Evolutionary conservation across 768 basidiomycete genomes (phyloP), one percentile per base, ranked within the genome.

Genomic region (Phanerochaete carnosa): DNA sequence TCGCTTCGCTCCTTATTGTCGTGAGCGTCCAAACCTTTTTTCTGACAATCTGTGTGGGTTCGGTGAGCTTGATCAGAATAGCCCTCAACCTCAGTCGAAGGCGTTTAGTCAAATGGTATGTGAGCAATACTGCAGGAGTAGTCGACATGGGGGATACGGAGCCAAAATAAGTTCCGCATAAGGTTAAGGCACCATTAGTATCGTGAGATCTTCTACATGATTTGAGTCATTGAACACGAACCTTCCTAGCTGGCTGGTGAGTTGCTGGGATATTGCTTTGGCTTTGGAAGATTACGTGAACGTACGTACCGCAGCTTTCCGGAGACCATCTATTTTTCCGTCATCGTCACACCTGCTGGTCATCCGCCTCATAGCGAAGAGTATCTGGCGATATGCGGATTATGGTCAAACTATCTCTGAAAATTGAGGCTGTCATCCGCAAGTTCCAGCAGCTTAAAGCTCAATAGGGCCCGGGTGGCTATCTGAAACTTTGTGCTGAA

Each of bases 401-500:
- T 55, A 78, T 94, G 57, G 86, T 92, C 19, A 88, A 81, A 13
- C 80, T 98, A 46, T 88, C 92, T 0, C 76, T 98, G 65, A 77
- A 76, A 39, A 71, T 78, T 55, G 78, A 83, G n/a, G 73, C 75
- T 25, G 90, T 93, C 6, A 72, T 87, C 11, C 92, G 96, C 75
- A 93, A 90, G 73, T 77, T 95, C 69, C 92, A 94, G 70, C 79
- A 98, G 2, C 80, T 99, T 37, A n/a, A n/a, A n/a, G n/a, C n/a
- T n/a, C n/a, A n/a, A 92, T 95, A 19, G 96, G 95, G 12, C 78
- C 90, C 26, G 79, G 96, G 59, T 98, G 94, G 94, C 83, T 88
- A 7, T 85, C 84, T 16, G 79, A 83, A 35, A n/a, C n/a, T n/a
- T n/a, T n/a, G 85, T 89, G 23, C 91, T 90, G 2, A 75, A 80